Evolutionary conservation across 177 flowering plant species (phyloP).

Genomic region (Vitis hybrid): DNA sequence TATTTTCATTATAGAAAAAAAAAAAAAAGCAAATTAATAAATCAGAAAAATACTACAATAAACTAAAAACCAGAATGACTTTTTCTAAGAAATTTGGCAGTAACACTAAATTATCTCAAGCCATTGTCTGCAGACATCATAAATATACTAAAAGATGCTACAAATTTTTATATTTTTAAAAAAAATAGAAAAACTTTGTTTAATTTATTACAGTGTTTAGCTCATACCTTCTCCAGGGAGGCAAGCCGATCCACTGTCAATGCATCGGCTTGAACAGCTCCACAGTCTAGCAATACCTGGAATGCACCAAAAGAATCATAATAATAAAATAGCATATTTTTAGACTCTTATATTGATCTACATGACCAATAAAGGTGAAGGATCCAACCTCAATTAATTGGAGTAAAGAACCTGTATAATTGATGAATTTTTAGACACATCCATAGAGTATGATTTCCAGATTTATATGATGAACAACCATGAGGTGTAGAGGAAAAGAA

Average conservation of each 20-base stretch:
- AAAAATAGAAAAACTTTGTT: neutral
- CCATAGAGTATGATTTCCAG: neutral
- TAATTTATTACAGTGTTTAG: neutral
- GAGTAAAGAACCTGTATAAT: too few species aligned
- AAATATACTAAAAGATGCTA: neutral
- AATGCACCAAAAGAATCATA: neutral
- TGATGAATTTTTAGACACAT: neutral
- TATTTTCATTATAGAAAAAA: neutral
- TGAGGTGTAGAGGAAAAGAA: neutral
- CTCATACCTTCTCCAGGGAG: constrained; percentile 80
- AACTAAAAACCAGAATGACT: neutral
- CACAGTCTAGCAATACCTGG: constrained; percentile 92
- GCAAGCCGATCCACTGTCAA: constrained; percentile 97
- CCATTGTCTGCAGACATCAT: neutral
- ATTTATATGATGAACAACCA: neutral
- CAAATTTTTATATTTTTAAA: too few species aligned
- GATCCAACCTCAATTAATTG: too few species aligned
- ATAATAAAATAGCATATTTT: neutral
- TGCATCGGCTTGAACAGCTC: constrained; percentile 99
- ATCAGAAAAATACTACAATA: neutral
- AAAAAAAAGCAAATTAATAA: constrained; percentile 5
- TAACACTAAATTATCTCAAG: neutral
- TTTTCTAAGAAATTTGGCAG: neutral
- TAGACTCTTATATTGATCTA: too few species aligned
- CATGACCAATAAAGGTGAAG: too few species aligned